Conservation (phyloP, 2,329 filamentous ascomycete species). For the Helotiales sp. region DNA sequence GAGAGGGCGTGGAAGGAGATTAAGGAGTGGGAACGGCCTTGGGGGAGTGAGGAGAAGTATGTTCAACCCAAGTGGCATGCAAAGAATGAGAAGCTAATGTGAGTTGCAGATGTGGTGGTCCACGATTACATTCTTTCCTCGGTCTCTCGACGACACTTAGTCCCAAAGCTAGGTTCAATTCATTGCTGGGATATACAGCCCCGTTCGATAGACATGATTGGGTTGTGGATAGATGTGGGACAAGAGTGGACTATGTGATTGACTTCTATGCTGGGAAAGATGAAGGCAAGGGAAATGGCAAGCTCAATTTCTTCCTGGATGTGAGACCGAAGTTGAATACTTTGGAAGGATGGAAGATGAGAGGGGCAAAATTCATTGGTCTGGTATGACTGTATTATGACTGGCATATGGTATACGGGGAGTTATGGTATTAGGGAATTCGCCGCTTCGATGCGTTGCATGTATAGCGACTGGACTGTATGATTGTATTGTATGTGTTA, state of each 20-base stretch:
- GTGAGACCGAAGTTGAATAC: slow-evolving; percentile 68
- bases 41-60: slow-evolving; percentile 56
- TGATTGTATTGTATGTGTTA: not conserved
- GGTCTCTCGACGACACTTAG: slow-evolving; percentile 71
- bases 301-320: slow-evolving; percentile 65
- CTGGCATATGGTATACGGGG: not conserved
- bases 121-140: slow-evolving; percentile 79
- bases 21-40: slow-evolving; percentile 79
- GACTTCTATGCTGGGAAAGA: slow-evolving; percentile 86
- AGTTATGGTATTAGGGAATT: not conserved
- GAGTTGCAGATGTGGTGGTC: slow-evolving; percentile 65
- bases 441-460: slow-evolving; percentile 13
- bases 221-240: slow-evolving; percentile 90
- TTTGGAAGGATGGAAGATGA: slow-evolving; percentile 69
- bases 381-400: slow-evolving; percentile 35
- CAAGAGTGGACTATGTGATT: slow-evolving; percentile 88
- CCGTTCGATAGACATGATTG: slow-evolving; percentile 98
- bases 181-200: slow-evolving; percentile 79
- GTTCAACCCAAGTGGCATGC: too few species aligned
- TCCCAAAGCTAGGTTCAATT: slow-evolving; percentile 81
- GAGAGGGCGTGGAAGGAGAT: slow-evolving; percentile 96
- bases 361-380: slow-evolving; percentile 51
- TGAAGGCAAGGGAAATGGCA: slow-evolving; percentile 40
- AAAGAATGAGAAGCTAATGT: slow-evolving; percentile 5
- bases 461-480: not conserved